These are phyloP conservation scores for Stipa capillata DNA, from an alignment of 176 grass and related monocot species.

Conservation along the genomic window DNA sequence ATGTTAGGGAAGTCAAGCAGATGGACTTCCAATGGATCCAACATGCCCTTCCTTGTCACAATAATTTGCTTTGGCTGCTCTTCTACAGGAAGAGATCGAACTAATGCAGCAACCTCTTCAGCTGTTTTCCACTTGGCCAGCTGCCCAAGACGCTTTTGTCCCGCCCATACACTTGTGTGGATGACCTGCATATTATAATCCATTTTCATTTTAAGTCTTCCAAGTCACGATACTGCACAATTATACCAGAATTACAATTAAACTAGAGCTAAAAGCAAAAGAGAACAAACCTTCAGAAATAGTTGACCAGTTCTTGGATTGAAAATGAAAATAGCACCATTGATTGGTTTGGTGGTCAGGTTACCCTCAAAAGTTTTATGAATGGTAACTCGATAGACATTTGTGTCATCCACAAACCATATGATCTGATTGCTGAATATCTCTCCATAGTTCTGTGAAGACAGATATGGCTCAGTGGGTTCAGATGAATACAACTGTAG, in stretches of 20 bases:
- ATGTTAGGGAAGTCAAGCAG: conserved; percentile 98
- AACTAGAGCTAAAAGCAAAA: neutral
- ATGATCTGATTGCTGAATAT: conserved; percentile 99
- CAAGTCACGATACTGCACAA: neutral
- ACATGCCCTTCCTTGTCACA: conserved; percentile 97
- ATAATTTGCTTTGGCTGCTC: conserved; percentile 99
- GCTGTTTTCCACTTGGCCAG: conserved; percentile 99
- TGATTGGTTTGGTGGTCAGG: conserved; percentile 95
- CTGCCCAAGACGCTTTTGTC: conserved; percentile 96
- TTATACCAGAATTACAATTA: neutral
- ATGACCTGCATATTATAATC: conserved; percentile 58
- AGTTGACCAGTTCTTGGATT: conserved; percentile 97
- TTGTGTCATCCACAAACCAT: conserved; percentile 99
- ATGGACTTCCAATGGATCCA: conserved; percentile 98
- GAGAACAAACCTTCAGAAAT: conserved; percentile 72
- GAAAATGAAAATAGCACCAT: conserved; percentile 99
- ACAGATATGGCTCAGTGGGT: conserved; percentile 94
- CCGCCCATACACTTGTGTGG: conserved; percentile 97
- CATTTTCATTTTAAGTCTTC: neutral
- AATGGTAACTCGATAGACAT: conserved; percentile 96
- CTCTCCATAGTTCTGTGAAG: conserved; percentile 98
- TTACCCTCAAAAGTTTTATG: conserved; percentile 99
- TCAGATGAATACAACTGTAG: conserved; percentile 96
- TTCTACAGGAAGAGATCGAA: conserved; percentile 88
- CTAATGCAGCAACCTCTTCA: conserved; percentile 95